Percentiles rank a stretch among this genome's conserved stretches.
Evolutionary conservation across 345 rosid genomes (phyloP).

Genomic region (Bretschneidera sinensis): DNA sequence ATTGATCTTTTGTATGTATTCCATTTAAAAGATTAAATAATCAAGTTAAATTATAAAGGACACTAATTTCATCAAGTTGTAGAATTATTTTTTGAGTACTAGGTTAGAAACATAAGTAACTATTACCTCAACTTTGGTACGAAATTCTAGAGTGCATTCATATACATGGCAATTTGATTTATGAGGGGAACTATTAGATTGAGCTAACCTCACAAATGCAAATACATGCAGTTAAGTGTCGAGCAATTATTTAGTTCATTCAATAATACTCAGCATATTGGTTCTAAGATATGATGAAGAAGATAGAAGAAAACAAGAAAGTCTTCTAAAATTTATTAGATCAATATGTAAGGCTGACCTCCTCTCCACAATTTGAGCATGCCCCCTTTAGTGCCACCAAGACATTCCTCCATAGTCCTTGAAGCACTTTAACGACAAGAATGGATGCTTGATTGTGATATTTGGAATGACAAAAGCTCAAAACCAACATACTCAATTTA

Average conservation of each 20-base stretch:
- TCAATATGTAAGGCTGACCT: conserved; percentile 42
- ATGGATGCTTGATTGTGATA: background rate
- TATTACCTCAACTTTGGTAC: conserved; percentile 77
- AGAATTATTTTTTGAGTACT: too few species aligned
- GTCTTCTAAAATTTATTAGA: conserved; percentile 4
- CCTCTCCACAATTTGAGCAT: conserved; percentile 96
- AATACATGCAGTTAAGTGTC: conserved; percentile 54
- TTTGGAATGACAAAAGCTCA: background rate
- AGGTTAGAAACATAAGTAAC: too few species aligned
- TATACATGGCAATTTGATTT: conserved; percentile 94
- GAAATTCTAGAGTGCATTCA: conserved; percentile 71
- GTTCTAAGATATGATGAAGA: background rate
- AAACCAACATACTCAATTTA: background rate
- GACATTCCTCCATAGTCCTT: conserved; percentile 87
- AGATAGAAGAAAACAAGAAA: conserved; percentile 1
- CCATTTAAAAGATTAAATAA: too few species aligned
- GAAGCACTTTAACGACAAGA: conserved; percentile 69
- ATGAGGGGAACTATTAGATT: conserved; percentile 55
- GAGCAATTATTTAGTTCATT: too few species aligned
- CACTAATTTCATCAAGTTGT: too few species aligned
- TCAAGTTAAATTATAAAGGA: too few species aligned
- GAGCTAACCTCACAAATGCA: conserved; percentile 71
- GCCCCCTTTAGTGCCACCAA: conserved; percentile 82
- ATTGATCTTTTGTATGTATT: too few species aligned
- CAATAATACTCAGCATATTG: background rate